Base-by-base conservation (phyloP, 1,284 basidiomycete genomes). In the Moesziomyces sp. region DNA sequence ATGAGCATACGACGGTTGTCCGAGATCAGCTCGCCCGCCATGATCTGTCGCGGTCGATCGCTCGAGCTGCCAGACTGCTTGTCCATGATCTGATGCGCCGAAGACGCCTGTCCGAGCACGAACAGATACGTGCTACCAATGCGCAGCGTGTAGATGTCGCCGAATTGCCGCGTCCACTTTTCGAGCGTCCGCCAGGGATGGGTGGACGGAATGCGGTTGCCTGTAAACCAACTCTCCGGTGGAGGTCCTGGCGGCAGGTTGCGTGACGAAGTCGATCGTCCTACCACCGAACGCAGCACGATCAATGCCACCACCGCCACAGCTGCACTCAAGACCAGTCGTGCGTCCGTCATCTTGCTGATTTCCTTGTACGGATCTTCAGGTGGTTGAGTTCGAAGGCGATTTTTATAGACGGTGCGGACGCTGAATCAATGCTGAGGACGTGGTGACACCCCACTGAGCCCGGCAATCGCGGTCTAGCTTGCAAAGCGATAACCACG, bases 1-100 rank as follows among this genome's bases (percentile, higher is more conserved):
- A 74, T 57, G n/a, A 78, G 57, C 43, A 71, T 74, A 5, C 77
- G 67, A 28, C 65, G 65, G n/a, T 60, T 59, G 24, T 72, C 71
- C 38, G 74, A 74, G 49, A 78, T 63, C 1, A 74, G 59, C 16
- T 70, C 60, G 6, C 73, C 73, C 6, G 75, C 72, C 71, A 77
- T 74, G 51, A 70, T 61, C 48, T 52, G 49, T 3, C 54, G 46
- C 10, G 59, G 74, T 4, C 74, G 47, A 18, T 60, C 67, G 33
- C 48, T 52, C 7, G 69, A 54, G 3, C 23, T 11, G 11, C 26
- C 46, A 1, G 55, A 55, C 28, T 71, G 51, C 18, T 58, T 54
- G 11, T 71, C 60, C 33, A 74, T 50, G 33, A 74, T 66, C 14
- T 40, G 30, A 33, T 74, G 46, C 5, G 72, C 72, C 9, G 67